Conservation (phyloP, 176 grass and related monocot species). For the Triticum turgidum region DNA sequence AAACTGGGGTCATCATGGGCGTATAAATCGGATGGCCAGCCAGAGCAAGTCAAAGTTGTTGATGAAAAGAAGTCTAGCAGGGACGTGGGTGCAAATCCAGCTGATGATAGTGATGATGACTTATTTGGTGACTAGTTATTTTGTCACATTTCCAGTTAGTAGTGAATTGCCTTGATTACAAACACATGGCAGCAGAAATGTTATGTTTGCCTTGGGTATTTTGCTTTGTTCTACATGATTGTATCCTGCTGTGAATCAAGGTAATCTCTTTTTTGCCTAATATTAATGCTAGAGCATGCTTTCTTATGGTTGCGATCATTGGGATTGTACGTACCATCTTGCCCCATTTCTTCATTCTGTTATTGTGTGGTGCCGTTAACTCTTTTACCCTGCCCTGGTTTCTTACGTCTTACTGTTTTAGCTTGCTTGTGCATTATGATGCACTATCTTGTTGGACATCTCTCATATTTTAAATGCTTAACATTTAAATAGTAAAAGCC, state of each 20-base stretch:
- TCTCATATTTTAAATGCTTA: neutral
- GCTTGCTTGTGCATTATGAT: neutral
- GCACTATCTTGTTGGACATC: neutral
- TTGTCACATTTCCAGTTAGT: slow-evolving; percentile 17
- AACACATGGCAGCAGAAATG: slow-evolving; percentile 1
- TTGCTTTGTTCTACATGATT: slow-evolving; percentile 37
- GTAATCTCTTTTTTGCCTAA: slow-evolving; percentile 36
- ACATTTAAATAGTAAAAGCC: neutral
- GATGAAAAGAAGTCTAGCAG: slow-evolving; percentile 19
- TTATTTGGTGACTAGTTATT: slow-evolving; percentile 77
- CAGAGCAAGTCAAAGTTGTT: slow-evolving; percentile 44
- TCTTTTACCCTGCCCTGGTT: neutral
- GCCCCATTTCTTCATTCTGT: neutral
- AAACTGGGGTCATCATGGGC: slow-evolving; percentile 80
- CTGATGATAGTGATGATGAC: slow-evolving; percentile 86
- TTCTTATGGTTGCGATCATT: slow-evolving; percentile 13
- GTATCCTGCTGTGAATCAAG: slow-evolving; percentile 28
- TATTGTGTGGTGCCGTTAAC: neutral
- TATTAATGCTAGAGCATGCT: slow-evolving; percentile 34
- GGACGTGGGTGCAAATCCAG: slow-evolving; percentile 6
- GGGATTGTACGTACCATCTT: slow-evolving; percentile 12
- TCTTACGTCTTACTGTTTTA: neutral
- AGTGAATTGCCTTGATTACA: slow-evolving; percentile 6
- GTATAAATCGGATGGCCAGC: slow-evolving; percentile 54
- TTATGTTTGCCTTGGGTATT: slow-evolving; percentile 26